Percentiles rank a stretch among this genome's conserved stretches.
These are phyloP conservation scores for Actinidia polygama DNA, from an alignment of 179 eudicot genomes.

Conservation along the genomic window DNA sequence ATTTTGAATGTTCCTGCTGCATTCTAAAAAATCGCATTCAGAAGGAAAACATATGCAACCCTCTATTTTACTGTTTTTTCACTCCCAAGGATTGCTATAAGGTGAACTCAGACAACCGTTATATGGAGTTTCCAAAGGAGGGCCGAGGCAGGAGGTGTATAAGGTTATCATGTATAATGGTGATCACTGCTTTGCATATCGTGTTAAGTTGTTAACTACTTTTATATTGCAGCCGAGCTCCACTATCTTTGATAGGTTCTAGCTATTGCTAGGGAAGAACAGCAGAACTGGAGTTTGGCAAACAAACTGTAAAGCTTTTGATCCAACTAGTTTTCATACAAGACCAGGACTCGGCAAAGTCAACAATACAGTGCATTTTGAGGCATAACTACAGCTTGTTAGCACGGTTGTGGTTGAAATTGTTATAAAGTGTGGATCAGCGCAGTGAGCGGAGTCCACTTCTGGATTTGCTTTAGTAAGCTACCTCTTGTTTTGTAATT, in stretches of 20 bases:
- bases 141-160: background rate
- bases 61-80: background rate
- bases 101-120: background rate
- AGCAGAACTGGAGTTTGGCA: background rate
- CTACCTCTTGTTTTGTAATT: background rate
- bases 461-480: background rate
- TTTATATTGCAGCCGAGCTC: background rate
- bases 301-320: background rate
- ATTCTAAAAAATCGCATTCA: too few relatives aligned
- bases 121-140: background rate
- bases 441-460: too few relatives aligned
- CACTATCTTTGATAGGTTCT: too few relatives aligned
- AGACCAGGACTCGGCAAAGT: too few relatives aligned
- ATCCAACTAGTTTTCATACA: background rate
- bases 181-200: background rate
- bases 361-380: too few relatives aligned
- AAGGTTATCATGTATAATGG: background rate
- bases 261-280: background rate
- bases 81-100: background rate
- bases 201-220: background rate
- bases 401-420: background rate
- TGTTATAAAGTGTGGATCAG: background rate
- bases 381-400: too few relatives aligned
- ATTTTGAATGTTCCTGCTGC: background rate
- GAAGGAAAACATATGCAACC: too few relatives aligned